Evolutionary conservation across 1,139 yeast species (phyloP), one percentile per base, ranked within the genome.

Genomic region (Kodamaea sp.): DNA sequence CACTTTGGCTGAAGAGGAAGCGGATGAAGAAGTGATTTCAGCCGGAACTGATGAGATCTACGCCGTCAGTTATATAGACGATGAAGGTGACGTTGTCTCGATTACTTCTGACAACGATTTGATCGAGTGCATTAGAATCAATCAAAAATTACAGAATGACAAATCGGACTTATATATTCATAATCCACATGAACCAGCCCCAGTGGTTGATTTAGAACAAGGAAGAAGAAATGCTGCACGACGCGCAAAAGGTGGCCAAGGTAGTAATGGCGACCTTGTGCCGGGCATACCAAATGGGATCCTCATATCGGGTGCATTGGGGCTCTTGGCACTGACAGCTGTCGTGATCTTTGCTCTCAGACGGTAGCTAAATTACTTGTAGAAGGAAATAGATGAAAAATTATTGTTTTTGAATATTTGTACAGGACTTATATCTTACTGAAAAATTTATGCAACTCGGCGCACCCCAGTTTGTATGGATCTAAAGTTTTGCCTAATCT

Each of bases 21-120:
- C 15, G 4, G 43, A 41, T 43, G 57, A 60, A 33, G 45, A 54
- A 42, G 20, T 15, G 20, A 15, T 15, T 15, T 15, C 20, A 4
- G 20, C 20, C 20, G 20, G 4, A 15, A 15, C 20, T 15, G 35
- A 52, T 4, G 65, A 64, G 4, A 62, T 59, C 1, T 84, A 79
- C 58, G 89, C 88, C 1, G 75, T 87, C 36, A 81, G 90, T 45
- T 88, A 87, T 52, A 60, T 81, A 25, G 96, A 88, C 55, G 96
- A 88, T 53, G 96, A 88, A 53, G 86, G 87, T 5, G 96, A 88
- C 57, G 64, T 83, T 5, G 87, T 88, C 22, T 81, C 88, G 2
- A 79, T 88, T 31, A 83, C 94, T 0, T 75, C 87, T 2, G 84
- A 83, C 50, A 75, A 73, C 48, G 96, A 88, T 55, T 70, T 88